These are phyloP conservation scores for Moricandia arvensis DNA, from an alignment of 345 rosid genomes.

Conservation along the genomic window DNA sequence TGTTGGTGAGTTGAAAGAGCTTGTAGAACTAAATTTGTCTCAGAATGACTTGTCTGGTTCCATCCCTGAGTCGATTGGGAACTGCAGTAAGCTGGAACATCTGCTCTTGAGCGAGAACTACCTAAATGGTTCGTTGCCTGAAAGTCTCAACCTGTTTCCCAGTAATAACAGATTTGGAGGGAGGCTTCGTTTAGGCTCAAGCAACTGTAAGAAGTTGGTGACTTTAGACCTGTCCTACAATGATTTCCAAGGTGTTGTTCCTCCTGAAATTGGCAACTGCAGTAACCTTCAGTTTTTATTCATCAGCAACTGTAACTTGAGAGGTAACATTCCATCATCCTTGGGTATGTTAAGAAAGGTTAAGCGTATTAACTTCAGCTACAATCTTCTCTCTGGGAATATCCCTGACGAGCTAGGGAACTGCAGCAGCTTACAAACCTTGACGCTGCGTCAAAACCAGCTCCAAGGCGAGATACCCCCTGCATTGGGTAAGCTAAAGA, in stretches of 20 bases:
- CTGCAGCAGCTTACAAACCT: conserved; percentile 52
- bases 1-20: conserved; percentile 48
- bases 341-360: conserved; percentile 50
- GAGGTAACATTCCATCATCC: conserved; percentile 64
- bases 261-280: conserved; percentile 56
- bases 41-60: conserved; percentile 53
- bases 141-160: conserved; percentile 49
- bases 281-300: conserved; percentile 43
- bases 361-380: conserved; percentile 44
- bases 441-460: conserved; percentile 47
- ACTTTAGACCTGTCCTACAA: conserved; percentile 58
- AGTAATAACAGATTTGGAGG: conserved; percentile 54
- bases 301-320: conserved; percentile 45
- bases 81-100: conserved; percentile 46
- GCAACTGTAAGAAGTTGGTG: conserved; percentile 47
- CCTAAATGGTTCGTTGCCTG: conserved; percentile 60
- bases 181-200: conserved; percentile 47
- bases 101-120: conserved; percentile 50
- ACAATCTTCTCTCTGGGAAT: conserved; percentile 57
- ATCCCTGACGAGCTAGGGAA: conserved; percentile 69
- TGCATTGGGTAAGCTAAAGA: conserved; percentile 49
- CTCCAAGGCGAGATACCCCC: conserved; percentile 64
- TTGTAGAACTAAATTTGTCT: conserved; percentile 36
- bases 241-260: conserved; percentile 52
- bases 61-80: conserved; percentile 60